Base-by-base conservation (phyloP, 768 basidiomycete genomes). In the Artomyces pyxidatus region DNA sequence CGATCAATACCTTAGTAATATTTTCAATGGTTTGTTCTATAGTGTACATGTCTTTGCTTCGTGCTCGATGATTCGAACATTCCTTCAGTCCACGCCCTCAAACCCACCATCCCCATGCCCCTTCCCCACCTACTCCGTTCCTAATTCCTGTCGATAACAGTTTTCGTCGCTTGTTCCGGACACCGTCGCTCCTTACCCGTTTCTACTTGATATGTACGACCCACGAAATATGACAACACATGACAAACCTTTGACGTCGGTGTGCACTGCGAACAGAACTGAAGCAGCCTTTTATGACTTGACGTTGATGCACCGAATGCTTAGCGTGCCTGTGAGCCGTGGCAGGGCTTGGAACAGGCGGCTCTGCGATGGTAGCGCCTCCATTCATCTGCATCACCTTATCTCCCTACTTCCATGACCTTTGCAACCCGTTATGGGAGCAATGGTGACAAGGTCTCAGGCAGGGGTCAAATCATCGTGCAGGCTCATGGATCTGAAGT, bases 381-480 rank as follows among this genome's bases (percentile, higher is more conserved):
- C 32, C 14, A 4, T 12, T 14, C 32, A 35, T 35, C 5, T 16
- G 30, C 9, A 16, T 8, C 32, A 3, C 32, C 32, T 35, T 35
- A 35, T 35, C 32, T 35, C 32, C 16, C 30, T 35, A 12, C 17
- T 17, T 17, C 6, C 12, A 35, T 35, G 32, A 17, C 32, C 32
- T 17, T 17, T 35, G 17, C 32, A 14, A 14, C 32, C 12, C 32
- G 14, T 12, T 35, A 14, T 12, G 14, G 17, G 32, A 17, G 17
- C 32, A 17, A 35, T 17, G 14, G 17, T 35, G 32, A 17, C 32
- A 35, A 35, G 32, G 38, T 45, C n/a, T 57, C 63, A 29, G 86
- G 85, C 26, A 63, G 69, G 22, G 86, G 86, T 14, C 74, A 75
- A 25, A 78, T 89, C 48, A 61, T 65, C n/a, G 64, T 84, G 28